Base-by-base conservation (phyloP, 208 protist genomes). In the Plasmodiophora brassicae region DNA sequence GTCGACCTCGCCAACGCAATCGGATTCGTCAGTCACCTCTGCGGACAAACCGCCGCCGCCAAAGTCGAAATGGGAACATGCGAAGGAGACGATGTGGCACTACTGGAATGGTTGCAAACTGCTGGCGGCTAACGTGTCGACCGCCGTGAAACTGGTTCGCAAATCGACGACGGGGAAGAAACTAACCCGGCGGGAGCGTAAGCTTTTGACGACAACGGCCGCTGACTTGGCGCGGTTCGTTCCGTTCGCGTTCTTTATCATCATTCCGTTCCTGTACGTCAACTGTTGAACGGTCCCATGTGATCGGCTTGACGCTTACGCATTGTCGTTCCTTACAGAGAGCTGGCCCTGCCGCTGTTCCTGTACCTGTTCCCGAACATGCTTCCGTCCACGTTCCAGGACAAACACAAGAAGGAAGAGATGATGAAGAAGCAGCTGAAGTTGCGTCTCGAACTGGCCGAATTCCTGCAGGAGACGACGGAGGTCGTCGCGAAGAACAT, bases 321-420 rank as follows among this genome's bases (percentile, higher is more conserved):
- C 14, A 57, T 28, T 28, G 25, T 57, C 5, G 41, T 78, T 5
- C n/a, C 41, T 78, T 78, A 5, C 41, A 78, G 65, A 38, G 97
- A 98, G 90, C 93, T 98, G 54, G 91, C 96, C 50, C 92, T 98
- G 45, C 97, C 97, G 0, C 93, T 98, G 41, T 92, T 95, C 5
- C 91, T 98, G 41, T 97, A 97, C 87, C 95, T 98, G 91, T 98
- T 98, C 92, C 97, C 97, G 36, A 96, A 96, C 25, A 92, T 98
- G 50, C 96, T 98, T 84, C 97, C 97, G 36, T 97, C 94, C 25
- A 98, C 96, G 0, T 98, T 98, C 91, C 94, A 97, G 88, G 89
- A 87, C 85, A 91, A 89, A 14, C 0, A 87, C n/a, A 86, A 91
- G 45, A 88, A 91, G 84, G 90, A 89, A n/a, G 14, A 32, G 41